A percentile compares a stretch with the other conserved stretches of the same genome.
These are phyloP conservation scores for Talaromyces sp. DNA, from an alignment of 2,329 filamentous ascomycete genomes.

Conservation along the genomic window DNA sequence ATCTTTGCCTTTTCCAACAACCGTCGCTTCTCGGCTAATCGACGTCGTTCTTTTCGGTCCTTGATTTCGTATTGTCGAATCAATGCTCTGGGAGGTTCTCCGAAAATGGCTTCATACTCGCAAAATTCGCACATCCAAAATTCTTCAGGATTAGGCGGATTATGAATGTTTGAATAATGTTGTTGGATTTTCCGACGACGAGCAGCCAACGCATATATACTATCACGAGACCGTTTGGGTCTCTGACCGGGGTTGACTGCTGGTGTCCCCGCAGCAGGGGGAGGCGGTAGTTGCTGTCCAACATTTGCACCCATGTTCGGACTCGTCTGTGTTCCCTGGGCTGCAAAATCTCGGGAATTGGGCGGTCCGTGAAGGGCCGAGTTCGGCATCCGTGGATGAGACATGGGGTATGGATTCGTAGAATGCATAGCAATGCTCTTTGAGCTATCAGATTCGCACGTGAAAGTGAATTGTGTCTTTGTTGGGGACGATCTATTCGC, in stretches of 20 bases:
- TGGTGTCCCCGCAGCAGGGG: constrained; percentile 38
- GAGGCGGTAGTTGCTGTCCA: constrained; percentile 24
- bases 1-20: constrained; percentile 90
- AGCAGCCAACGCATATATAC: constrained; percentile 71
- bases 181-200: constrained; percentile 74
- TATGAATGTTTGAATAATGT: constrained; percentile 70
- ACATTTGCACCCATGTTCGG: constrained; percentile 45
- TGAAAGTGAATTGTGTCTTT: constrained; percentile 93
- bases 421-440: constrained; percentile 75
- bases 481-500: constrained; percentile 61
- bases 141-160: constrained; percentile 68
- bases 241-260: constrained; percentile 54
- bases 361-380: neutral
- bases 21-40: constrained; percentile 79
- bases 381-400: constrained; percentile 31
- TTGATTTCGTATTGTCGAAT: constrained; percentile 94
- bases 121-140: constrained; percentile 98
- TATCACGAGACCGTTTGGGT: constrained; percentile 63
- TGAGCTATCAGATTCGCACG: constrained; percentile 84
- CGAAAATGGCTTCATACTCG: constrained; percentile 95
- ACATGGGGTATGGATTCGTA: constrained; percentile 44
- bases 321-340: constrained; percentile 56
- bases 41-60: constrained; percentile 77
- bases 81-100: constrained; percentile 75
- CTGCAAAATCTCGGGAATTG: constrained; percentile 43